Percentiles rank a stretch among this genome's conserved stretches.
These are phyloP conservation scores for Glycine tomentella DNA, from an alignment of 306 rosid genomes.

Conservation along the genomic window DNA sequence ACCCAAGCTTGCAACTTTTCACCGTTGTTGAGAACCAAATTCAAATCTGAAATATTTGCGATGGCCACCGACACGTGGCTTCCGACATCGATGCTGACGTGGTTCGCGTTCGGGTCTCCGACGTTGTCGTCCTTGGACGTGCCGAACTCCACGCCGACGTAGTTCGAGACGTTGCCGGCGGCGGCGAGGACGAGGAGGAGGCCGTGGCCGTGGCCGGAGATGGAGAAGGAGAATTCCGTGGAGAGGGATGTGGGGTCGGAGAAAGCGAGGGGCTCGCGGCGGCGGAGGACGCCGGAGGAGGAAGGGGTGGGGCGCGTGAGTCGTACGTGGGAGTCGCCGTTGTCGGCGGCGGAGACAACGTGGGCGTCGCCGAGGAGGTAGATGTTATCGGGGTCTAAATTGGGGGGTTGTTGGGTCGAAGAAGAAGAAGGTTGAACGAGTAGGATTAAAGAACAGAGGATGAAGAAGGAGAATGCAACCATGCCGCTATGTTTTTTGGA, in stretches of 20 bases:
- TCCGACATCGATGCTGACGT: constrained; percentile 56
- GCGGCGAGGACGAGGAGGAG: too few species aligned
- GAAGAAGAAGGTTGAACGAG: not conserved
- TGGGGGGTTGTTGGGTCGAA: too few species aligned
- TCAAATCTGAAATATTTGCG: constrained; percentile 45
- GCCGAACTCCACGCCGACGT: constrained; percentile 58
- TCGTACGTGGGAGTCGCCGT: too few species aligned
- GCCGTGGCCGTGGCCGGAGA: too few species aligned
- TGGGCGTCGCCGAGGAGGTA: too few species aligned
- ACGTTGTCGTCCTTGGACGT: constrained; percentile 51
- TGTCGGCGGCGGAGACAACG: too few species aligned
- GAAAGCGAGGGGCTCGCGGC: too few species aligned
- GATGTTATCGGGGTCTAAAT: not conserved
- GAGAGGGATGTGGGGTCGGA: too few species aligned
- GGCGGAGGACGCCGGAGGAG: too few species aligned
- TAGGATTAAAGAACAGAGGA: too few species aligned
- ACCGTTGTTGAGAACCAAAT: constrained; percentile 54
- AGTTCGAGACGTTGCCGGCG: not conserved
- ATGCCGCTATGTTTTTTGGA: constrained; percentile 46
- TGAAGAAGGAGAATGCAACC: constrained; percentile 52
- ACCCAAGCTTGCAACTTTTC: constrained; percentile 70
- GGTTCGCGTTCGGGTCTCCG: constrained; percentile 53
- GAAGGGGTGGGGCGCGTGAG: too few species aligned
- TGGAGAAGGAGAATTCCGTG: constrained; percentile 31
- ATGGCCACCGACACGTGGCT: constrained; percentile 51